phyloP scores from a whole-genome alignment of 2,329 filamentous ascomycete genomes.

The Botrytis pseudocinerea region DNA sequence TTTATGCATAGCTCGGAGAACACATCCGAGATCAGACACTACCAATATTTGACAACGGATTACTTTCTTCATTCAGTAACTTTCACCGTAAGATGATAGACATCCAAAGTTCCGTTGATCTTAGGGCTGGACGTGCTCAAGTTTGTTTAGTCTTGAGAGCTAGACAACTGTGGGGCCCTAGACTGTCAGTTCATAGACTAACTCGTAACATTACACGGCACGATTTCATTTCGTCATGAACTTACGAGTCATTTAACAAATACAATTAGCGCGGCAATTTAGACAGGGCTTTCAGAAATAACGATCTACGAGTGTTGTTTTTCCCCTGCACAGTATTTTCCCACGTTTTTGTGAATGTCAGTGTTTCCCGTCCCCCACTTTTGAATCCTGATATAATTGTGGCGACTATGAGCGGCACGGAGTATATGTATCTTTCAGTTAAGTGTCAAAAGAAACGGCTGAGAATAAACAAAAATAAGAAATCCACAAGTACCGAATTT shows the following conservation, averaged over 20 bases:
- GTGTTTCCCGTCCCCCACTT: background rate
- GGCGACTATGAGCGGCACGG: background rate
- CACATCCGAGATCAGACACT: background rate
- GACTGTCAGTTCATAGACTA: background rate
- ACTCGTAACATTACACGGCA: background rate
- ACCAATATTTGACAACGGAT: conserved; percentile 13
- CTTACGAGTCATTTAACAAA: background rate
- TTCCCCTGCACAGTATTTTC: background rate
- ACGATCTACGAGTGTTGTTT: background rate
- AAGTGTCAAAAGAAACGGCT: background rate
- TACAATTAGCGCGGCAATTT: background rate
- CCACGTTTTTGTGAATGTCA: background rate
- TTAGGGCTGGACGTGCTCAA: background rate
- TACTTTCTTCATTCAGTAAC: background rate
- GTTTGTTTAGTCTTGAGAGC: background rate
- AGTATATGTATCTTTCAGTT: background rate
- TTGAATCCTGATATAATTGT: background rate
- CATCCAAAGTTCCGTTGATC: background rate
- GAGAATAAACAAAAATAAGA: background rate
- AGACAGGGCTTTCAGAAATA: background rate
- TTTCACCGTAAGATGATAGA: background rate
- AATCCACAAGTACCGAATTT: background rate
- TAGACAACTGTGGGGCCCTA: background rate
- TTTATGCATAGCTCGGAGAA: background rate
- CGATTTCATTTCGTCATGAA: background rate